Evolutionary conservation across 2,329 filamentous ascomycete genomes (phyloP).

Genomic region (Teratosphaeria epicoccoides): DNA sequence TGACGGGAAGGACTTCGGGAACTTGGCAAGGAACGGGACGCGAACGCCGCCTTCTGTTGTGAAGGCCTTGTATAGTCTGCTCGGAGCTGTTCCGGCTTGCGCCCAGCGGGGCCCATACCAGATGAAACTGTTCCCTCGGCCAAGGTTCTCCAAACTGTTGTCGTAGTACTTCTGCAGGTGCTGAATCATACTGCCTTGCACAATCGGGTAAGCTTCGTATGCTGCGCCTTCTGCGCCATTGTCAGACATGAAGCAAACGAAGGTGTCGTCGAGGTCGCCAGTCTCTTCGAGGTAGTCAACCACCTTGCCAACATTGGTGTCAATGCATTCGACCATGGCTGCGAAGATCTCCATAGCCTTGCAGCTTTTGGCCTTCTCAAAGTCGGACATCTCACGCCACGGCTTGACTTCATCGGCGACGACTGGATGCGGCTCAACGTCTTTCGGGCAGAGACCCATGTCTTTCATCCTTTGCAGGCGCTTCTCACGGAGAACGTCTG

Average conservation of each 20-base stretch:
- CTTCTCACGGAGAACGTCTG: constrained; percentile 44
- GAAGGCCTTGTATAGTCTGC: constrained; percentile 38
- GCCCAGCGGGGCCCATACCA: constrained; percentile 53
- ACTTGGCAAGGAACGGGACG: constrained; percentile 41
- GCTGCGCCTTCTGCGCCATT: constrained; percentile 52
- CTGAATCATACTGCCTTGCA: constrained; percentile 43
- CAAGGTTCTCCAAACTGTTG: constrained; percentile 49
- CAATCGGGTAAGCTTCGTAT: constrained; percentile 49
- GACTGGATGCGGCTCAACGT: constrained; percentile 43
- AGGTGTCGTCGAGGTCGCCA: constrained; percentile 53
- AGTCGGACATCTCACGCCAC: constrained; percentile 38
- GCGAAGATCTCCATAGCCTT: constrained; percentile 53
- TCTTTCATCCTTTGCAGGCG: constrained; percentile 47
- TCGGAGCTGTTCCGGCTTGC: constrained; percentile 43
- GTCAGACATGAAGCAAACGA: constrained; percentile 53
- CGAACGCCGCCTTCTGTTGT: constrained; percentile 42
- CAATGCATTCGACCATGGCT: constrained; percentile 48
- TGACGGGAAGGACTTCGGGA: constrained; percentile 14
- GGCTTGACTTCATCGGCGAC: constrained; percentile 39
- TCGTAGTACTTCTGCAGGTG: constrained; percentile 48
- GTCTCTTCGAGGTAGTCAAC: constrained; percentile 45
- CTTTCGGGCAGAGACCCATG: constrained; percentile 43
- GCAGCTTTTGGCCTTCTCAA: constrained; percentile 39
- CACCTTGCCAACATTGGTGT: constrained; percentile 50
- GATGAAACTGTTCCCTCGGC: constrained; percentile 46